Percentiles rank a stretch among this genome's conserved stretches.
These are phyloP conservation scores for Crucihimalaya himalaica DNA, from an alignment of 345 rosid genomes.

Conservation along the genomic window DNA sequence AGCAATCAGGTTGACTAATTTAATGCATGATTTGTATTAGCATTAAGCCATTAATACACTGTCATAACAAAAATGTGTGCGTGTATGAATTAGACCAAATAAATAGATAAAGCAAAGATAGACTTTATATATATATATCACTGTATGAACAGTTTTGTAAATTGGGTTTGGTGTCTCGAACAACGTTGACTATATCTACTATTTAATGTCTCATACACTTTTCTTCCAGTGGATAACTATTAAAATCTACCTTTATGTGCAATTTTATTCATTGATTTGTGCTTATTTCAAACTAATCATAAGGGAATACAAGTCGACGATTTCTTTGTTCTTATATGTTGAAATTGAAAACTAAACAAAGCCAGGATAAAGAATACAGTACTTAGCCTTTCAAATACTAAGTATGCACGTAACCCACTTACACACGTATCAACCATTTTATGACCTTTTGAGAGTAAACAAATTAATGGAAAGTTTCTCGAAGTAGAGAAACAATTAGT, in stretches of 20 bases:
- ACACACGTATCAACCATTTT: background rate
- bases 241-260: background rate
- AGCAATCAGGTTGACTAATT: background rate
- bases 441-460: background rate
- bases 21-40: background rate
- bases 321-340: background rate
- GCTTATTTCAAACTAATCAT: background rate
- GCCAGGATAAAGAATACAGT: background rate
- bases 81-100: background rate
- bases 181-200: conserved; percentile 4
- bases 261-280: background rate
- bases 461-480: background rate
- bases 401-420: background rate
- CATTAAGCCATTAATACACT: background rate
- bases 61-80: background rate
- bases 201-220: background rate
- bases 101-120: background rate
- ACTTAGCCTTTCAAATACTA: background rate
- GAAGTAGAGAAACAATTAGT: background rate
- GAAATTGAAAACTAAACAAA: conserved; percentile 8
- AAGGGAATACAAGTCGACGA: background rate
- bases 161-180: conserved; percentile 1
- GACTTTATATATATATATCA: background rate
- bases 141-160: conserved; percentile 10
- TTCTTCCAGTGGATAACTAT: background rate